Evolutionary conservation across 305 asterid genomes (phyloP).

Genomic region (Fraxinus floribunda): DNA sequence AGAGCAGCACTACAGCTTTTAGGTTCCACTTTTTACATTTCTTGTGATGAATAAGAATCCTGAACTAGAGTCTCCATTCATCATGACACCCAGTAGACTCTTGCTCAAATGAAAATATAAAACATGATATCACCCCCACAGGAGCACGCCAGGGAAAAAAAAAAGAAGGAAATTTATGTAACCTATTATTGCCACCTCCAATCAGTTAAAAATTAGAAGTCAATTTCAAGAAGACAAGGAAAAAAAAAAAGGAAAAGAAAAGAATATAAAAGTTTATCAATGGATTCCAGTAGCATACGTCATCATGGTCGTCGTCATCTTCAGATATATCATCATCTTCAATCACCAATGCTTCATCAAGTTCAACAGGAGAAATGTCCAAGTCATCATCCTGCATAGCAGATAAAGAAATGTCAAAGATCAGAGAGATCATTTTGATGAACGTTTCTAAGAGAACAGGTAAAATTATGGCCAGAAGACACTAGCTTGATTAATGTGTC

Average conservation of each 20-base stretch:
- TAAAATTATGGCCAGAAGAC: neutral
- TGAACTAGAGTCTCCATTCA: neutral
- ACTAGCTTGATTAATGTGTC: neutral
- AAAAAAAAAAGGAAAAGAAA: too few relatives aligned
- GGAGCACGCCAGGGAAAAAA: too few relatives aligned
- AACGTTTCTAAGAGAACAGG: neutral
- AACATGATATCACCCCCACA: neutral
- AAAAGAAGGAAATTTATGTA: too few relatives aligned
- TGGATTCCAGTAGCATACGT: slow-evolving; percentile 45
- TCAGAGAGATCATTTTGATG: too few relatives aligned
- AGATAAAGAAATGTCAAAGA: neutral
- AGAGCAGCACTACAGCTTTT: neutral
- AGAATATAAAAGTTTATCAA: neutral
- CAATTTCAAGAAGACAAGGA: too few relatives aligned
- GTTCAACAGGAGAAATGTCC: slow-evolving; percentile 78
- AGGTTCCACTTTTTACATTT: neutral
- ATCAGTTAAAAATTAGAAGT: neutral
- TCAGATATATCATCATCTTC: slow-evolving; percentile 96
- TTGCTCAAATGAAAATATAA: neutral
- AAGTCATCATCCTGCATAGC: slow-evolving; percentile 82
- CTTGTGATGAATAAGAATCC: neutral
- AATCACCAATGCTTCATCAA: slow-evolving; percentile 91
- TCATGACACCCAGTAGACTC: neutral
- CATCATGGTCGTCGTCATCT: slow-evolving; percentile 75
- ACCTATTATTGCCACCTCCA: neutral